Evolutionary conservation across 2,329 filamentous ascomycete species (phyloP), one percentile per base, ranked within the genome.

Genomic region (Mariannaea elegans): DNA sequence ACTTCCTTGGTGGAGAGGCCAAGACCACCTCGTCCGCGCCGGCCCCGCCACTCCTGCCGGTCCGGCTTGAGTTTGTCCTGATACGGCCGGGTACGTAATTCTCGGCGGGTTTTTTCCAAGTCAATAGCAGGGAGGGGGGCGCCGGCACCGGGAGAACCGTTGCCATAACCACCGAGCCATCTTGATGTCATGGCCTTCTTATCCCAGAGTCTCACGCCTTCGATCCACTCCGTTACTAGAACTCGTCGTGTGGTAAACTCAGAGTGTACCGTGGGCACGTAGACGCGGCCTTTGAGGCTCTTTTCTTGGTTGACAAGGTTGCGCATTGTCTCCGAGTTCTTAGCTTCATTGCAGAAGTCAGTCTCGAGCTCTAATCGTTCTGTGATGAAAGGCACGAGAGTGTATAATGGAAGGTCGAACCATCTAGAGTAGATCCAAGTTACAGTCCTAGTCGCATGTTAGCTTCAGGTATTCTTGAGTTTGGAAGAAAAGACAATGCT

Each of bases 141-240:
- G 7, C 92, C 90, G 48, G 91, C 89, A 16, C 94, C 94, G 3
- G 92, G 91, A 23, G 91, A 94, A 4, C 92, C 92, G 61, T 86
- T 82, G 14, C 89, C 86, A 79, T 88, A 86, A 7, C 91, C 91
- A 19, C 93, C 94, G 34, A 88, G 79, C 94, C 95, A 98, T 4
- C 85, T 82, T 3, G 84, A 84, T 0, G 87, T 90, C 72, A 97
- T 89, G 52, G 90, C 84, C 57, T 92, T 88, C 75, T 96, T 96
- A 71, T 98, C 94, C 93, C 94, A 97, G 2, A 99, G 82, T 2
- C 94, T 86, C 2, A 97, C 88, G 7, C 95, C 95, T 77, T 99
- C 95, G 59, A 99, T 96, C 95, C 95, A 99, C 75, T 99, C 95
- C 0, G 94, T 93, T 1, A 94, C 96, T 81, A 99, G 90, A 47